Conservation (phyloP, 768 basidiomycete genomes). For the Serendipita indica region DNA sequence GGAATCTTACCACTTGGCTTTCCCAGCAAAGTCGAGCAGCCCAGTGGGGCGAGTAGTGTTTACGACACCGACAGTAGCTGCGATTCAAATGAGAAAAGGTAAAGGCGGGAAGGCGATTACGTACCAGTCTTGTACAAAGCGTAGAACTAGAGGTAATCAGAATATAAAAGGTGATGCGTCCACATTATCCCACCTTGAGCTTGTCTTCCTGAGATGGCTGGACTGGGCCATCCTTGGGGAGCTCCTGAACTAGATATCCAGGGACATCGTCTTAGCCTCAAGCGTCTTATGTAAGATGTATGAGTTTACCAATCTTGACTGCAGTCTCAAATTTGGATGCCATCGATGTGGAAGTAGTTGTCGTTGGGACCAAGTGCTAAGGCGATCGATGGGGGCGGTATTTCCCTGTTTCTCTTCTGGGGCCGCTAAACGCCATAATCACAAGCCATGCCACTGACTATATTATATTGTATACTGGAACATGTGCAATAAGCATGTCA, state of each 20-base stretch:
- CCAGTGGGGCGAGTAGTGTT: neutral
- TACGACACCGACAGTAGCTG: neutral
- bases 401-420: neutral
- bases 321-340: neutral
- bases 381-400: neutral
- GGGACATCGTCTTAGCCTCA: neutral
- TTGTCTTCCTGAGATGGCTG: neutral
- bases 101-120: neutral
- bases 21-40: neutral
- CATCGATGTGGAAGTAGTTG: neutral
- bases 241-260: conserved; percentile 3
- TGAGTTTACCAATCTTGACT: conserved; percentile 1
- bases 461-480: neutral
- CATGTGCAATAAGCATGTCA: neutral
- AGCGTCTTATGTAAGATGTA: neutral
- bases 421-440: too few relatives aligned
- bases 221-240: neutral
- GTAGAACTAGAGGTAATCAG: neutral
- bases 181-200: neutral
- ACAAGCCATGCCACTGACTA: neutral
- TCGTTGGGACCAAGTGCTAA: neutral
- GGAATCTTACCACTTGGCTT: neutral
- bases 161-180: neutral
- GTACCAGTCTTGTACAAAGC: neutral
- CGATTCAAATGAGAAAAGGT: neutral